A percentile compares a stretch with the other conserved stretches of the same genome.
Conservation (phyloP, 768 basidiomycete genomes). For the Suillus bovinus region DNA sequence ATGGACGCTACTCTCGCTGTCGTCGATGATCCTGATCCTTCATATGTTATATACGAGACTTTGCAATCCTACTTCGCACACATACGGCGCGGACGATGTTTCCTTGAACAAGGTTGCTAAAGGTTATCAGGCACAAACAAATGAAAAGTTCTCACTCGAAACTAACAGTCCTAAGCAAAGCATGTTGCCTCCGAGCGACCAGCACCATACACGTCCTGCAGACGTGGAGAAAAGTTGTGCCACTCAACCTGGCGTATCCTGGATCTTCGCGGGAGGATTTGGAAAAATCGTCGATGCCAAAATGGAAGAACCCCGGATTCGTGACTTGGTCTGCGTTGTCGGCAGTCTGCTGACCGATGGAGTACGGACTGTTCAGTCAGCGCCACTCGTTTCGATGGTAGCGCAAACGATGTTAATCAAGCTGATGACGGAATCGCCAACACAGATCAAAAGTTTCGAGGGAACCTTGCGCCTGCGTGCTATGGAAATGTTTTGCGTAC, state of each 20-base stretch:
- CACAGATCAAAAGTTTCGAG: conserved; percentile 7
- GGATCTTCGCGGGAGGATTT: conserved; percentile 14
- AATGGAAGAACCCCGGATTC: conserved; percentile 1
- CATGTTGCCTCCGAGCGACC: neutral
- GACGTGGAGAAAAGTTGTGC: conserved; percentile 12
- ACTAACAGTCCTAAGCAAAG: conserved; percentile 1
- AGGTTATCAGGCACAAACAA: neutral
- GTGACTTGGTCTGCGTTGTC: conserved; percentile 9
- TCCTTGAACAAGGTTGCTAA: neutral
- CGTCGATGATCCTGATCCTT: conserved; percentile 5
- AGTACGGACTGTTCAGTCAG: conserved; percentile 7
- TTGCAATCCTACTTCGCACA: conserved; percentile 3
- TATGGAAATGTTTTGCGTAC: conserved; percentile 13
- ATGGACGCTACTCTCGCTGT: conserved; percentile 7
- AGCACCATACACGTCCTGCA: conserved; percentile 5
- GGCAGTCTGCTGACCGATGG: conserved; percentile 10
- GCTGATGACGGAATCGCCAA: conserved; percentile 3
- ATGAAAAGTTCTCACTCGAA: neutral
- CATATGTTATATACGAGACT: conserved; percentile 5
- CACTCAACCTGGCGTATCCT: neutral
- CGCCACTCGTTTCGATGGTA: conserved; percentile 6
- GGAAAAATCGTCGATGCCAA: conserved; percentile 8
- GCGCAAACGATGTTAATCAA: conserved; percentile 8
- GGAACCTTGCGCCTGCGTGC: conserved; percentile 9
- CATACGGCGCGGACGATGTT: neutral